These are phyloP conservation scores for Hippophae rhamnoides DNA, from an alignment of 306 rosid genomes.

Conservation along the genomic window DNA sequence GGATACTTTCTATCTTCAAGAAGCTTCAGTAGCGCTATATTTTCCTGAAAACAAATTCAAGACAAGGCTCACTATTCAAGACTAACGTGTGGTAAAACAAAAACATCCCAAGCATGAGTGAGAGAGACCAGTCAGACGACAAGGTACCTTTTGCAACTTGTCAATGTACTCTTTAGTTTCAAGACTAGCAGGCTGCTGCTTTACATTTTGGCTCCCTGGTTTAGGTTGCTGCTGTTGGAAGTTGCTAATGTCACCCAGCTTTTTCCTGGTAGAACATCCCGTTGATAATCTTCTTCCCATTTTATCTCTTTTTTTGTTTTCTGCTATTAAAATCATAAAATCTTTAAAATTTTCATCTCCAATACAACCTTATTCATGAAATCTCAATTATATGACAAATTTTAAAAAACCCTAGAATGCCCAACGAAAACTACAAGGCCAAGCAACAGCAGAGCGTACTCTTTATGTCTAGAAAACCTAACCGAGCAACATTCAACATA, in stretches of 20 bases:
- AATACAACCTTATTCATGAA: too few relatives aligned
- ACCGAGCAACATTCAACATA: too few relatives aligned
- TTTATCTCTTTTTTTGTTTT: conserved; percentile 28
- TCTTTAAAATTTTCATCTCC: too few relatives aligned
- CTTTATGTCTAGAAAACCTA: too few relatives aligned
- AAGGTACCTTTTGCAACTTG: conserved; percentile 43
- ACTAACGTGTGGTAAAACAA: conserved; percentile 6
- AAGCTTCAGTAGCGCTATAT: conserved; percentile 38
- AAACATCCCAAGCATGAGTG: background rate
- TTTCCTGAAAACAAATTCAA: conserved; percentile 50
- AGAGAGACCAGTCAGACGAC: too few relatives aligned
- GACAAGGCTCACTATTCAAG: conserved; percentile 6
- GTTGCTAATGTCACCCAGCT: conserved; percentile 71
- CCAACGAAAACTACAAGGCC: too few relatives aligned
- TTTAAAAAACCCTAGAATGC: too few relatives aligned
- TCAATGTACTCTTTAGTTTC: conserved; percentile 26
- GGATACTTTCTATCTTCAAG: conserved; percentile 67
- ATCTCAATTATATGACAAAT: too few relatives aligned
- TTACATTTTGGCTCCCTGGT: conserved; percentile 22
- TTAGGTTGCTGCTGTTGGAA: conserved; percentile 21
- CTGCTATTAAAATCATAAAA: conserved; percentile 25
- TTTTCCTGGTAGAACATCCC: conserved; percentile 37
- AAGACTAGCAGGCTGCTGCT: conserved; percentile 21
- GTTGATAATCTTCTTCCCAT: conserved; percentile 22
- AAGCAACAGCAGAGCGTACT: too few relatives aligned